Percentiles rank a stretch among this genome's conserved stretches.
These are phyloP conservation scores for Fusarium pseudonygamai DNA, from an alignment of 2,329 filamentous ascomycete species.

Conservation along the genomic window DNA sequence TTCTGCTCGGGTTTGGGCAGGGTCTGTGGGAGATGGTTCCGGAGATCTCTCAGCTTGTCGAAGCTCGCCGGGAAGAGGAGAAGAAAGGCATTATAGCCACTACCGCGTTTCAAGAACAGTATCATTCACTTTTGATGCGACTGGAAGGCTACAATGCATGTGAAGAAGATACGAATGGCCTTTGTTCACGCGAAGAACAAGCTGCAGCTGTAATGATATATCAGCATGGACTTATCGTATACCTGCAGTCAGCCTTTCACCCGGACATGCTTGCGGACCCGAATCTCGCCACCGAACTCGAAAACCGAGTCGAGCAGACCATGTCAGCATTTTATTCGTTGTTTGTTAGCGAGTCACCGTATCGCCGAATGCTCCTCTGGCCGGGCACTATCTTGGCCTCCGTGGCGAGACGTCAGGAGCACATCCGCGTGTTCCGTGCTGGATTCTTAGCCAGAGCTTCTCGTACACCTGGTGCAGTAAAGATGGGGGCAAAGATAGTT, in stretches of 20 bases:
- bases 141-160: neutral
- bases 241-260: neutral
- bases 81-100: rapidly evolving
- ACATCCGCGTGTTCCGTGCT: neutral
- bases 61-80: slow-evolving; percentile 5
- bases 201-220: neutral
- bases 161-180: neutral
- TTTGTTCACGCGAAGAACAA: neutral
- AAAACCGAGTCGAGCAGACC: neutral
- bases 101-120: neutral
- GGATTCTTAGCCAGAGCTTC: neutral
- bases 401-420: neutral
- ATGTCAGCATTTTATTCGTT: neutral
- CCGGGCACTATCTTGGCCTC: slow-evolving; percentile 9
- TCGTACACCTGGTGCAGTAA: neutral
- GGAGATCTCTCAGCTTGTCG: neutral
- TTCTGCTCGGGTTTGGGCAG: neutral
- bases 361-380: slow-evolving; percentile 10
- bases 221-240: neutral
- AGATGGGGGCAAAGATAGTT: neutral
- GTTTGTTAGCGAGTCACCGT: neutral
- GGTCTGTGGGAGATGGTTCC: slow-evolving; percentile 1
- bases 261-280: neutral
- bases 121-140: neutral
- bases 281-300: neutral